Evolutionary conservation across 345 rosid species (phyloP), one percentile per base, ranked within the genome.

Genomic region (Corchorus capsularis): DNA sequence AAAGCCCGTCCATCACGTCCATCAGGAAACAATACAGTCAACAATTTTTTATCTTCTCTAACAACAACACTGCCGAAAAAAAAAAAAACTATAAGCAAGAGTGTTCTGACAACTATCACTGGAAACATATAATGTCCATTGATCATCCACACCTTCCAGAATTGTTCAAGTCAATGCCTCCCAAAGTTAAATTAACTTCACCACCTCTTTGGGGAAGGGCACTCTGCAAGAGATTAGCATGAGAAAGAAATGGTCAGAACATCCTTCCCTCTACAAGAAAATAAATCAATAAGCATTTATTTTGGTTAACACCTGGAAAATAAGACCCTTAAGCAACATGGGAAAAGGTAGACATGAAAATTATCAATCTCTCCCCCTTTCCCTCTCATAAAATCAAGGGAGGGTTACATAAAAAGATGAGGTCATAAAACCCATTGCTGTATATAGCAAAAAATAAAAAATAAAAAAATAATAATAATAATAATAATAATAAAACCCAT

Each of bases 1-100:
- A 96, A 96, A 68, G 98, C 99, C 85, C 99, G 90, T 57, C 99
- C 99, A 87, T 93, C 99, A 77, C 98, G 95, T 78, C 99, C 99
- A 84, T 96, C 99, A 77, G 99, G 99, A 84, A 96, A 96, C 76
- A 96, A 82, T 34, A 96, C 98, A 55, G 99, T 96, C 83, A 96
- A 81, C 77, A 96, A 83, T 72, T 92, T 96, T 81, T 96, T 96
- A 77, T 96, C 98, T 84, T 93, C 98, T 87, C 99, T 85, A 53
- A 93, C 99, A 80, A 96, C 98, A 72, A 96, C 98, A 71, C 98
- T 96, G 92, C 81, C 27, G n/a, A 27, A 27, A 87, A 85, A 67
- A 59, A 76, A 67, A 50, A 72, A 77, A 67, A 77, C 50, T 46
- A 64, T 78, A 62, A 78, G 78, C 78, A 78, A 79, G 53, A 70